These are phyloP conservation scores for Cadophora sp. DNA, from an alignment of 2,329 filamentous ascomycete genomes.

Conservation along the genomic window DNA sequence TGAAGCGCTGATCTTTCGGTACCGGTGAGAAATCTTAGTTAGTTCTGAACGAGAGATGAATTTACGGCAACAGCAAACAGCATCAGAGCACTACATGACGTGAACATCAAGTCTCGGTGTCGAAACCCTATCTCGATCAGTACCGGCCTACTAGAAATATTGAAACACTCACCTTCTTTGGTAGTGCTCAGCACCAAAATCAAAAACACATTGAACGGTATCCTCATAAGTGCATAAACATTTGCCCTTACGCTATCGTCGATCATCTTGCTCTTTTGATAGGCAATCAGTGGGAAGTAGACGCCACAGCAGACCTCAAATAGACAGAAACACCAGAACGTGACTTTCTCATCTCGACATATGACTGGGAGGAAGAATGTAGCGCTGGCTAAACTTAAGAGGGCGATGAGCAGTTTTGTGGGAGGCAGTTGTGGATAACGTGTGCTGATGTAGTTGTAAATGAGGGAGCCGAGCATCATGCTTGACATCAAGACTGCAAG, in stretches of 20 bases:
- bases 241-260: constrained; percentile 58
- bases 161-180: constrained; percentile 45
- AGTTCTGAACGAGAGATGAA: background rate
- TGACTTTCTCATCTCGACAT: constrained; percentile 50
- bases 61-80: background rate
- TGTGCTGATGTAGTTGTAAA: constrained; percentile 49
- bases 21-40: too few relatives aligned
- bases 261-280: constrained; percentile 58
- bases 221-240: constrained; percentile 61
- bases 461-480: constrained; percentile 62
- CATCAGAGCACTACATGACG: constrained; percentile 1
- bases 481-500: constrained; percentile 64
- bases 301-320: constrained; percentile 62
- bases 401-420: constrained; percentile 43
- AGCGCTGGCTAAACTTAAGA: constrained; percentile 46
- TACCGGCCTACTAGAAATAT: background rate
- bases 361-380: constrained; percentile 52
- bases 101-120: background rate
- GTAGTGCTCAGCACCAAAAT: constrained; percentile 54
- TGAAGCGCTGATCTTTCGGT: too few relatives aligned
- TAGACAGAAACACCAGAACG: constrained; percentile 62
- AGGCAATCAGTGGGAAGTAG: constrained; percentile 62
- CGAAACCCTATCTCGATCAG: background rate
- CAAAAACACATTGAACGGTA: constrained; percentile 63
- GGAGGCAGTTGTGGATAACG: constrained; percentile 19